Percentiles rank a stretch among this genome's conserved stretches.
Conservation (phyloP, 192 early-diverging fungal species). For the Bifiguratus adelaidae region DNA sequence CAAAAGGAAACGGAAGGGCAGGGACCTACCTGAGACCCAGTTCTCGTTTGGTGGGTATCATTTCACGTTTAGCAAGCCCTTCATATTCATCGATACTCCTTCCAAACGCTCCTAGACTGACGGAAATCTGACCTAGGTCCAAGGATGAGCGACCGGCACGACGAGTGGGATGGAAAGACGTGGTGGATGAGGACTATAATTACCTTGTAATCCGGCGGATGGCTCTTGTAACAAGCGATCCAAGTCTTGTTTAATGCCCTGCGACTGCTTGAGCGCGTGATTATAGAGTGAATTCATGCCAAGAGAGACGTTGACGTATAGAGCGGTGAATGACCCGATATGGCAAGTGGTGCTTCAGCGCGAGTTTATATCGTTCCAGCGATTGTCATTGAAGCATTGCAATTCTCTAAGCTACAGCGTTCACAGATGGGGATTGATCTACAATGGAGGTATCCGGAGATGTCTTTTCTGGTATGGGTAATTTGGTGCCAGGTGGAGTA, state of each 20-base stretch:
- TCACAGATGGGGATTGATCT: too few species aligned
- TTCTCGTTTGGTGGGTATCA: slow-evolving; percentile 41
- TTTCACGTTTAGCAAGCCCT: slow-evolving; percentile 37
- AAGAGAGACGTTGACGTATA: too few species aligned
- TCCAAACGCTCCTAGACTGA: slow-evolving; percentile 30
- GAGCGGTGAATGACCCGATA: too few species aligned
- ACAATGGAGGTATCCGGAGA: too few species aligned
- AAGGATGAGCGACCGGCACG: background rate
- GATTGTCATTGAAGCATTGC: too few species aligned
- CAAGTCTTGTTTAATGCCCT: slow-evolving; percentile 33
- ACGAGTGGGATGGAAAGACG: background rate
- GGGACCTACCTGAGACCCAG: slow-evolving; percentile 34
- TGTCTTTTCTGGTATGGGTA: too few species aligned
- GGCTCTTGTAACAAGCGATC: slow-evolving; percentile 44
- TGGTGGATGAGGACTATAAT: background rate
- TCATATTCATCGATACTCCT: slow-evolving; percentile 50
- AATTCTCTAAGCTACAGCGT: too few species aligned
- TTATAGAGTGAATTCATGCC: slow-evolving; percentile 48
- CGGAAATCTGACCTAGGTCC: slow-evolving; percentile 40
- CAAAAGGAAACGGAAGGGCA: background rate
- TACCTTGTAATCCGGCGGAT: slow-evolving; percentile 50
- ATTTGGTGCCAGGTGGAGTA: too few species aligned
- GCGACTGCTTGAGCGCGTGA: slow-evolving; percentile 43
- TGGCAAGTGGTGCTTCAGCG: too few species aligned
- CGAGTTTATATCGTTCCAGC: too few species aligned